Evolutionary conservation across 2,329 filamentous ascomycete species (phyloP).

Genomic region (Teratosphaeria destructans): DNA sequence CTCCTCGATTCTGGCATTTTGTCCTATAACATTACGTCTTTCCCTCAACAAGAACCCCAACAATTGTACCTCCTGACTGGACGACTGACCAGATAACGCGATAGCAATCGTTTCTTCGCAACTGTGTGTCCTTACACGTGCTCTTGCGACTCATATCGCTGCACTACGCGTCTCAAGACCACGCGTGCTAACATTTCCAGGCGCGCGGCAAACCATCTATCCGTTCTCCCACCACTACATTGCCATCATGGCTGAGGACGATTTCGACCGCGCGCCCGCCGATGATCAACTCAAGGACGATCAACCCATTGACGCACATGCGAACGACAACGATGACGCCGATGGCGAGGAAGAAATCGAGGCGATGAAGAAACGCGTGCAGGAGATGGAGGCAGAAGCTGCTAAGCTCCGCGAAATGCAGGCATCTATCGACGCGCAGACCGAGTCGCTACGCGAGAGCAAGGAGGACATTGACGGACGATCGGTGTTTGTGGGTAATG

Average conservation of each 20-base stretch:
- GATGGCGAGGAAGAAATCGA: conserved; percentile 33
- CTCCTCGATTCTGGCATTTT: not conserved
- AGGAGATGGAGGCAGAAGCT: conserved; percentile 50
- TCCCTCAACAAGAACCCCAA: not conserved
- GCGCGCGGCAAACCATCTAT: not conserved
- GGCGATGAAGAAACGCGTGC: conserved; percentile 44
- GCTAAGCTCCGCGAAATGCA: conserved; percentile 47
- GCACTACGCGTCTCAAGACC: not conserved
- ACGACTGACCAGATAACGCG: not conserved
- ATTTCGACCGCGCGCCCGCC: conserved; percentile 11
- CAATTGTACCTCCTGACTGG: not conserved
- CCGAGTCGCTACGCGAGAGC: conserved; percentile 73
- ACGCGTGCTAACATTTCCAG: not conserved
- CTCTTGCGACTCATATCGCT: not conserved
- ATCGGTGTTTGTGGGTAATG: conserved; percentile 96
- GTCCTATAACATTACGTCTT: not conserved
- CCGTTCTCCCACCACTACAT: not conserved
- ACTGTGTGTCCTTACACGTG: not conserved
- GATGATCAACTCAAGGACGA: conserved; percentile 8
- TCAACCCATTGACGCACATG: conserved; percentile 12
- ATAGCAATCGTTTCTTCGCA: not conserved
- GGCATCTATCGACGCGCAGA: conserved; percentile 65
- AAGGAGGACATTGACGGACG: conserved; percentile 92
- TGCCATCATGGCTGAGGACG: conserved; percentile 14
- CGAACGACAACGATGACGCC: conserved; percentile 19